Evolutionary conservation across 73 alveolate genomes (phyloP), one percentile per base, ranked within the genome.

Genomic region (Blepharisma japonicum): DNA sequence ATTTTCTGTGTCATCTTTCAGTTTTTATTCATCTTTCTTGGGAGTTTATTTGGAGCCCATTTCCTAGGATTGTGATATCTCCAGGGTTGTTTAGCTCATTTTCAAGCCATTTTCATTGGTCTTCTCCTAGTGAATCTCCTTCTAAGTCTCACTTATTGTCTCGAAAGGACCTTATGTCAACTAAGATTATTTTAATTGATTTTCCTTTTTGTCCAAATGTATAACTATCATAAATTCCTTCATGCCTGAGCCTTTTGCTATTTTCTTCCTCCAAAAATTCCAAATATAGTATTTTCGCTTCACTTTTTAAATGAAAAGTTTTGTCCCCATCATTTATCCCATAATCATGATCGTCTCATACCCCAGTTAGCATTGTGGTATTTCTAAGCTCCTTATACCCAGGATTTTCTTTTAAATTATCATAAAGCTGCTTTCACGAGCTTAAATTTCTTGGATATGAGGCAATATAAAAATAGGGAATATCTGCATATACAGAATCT

Each of bases 271-370:
- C 82, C 7, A 91, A 50, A 77, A 91, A 91, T 38, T 91, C 92
- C 7, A 91, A 68, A 68, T 55, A 91, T 6, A 85, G 25, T 74
- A 85, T 25, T 70, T 88, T 80, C 2, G 72, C 56, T 6, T 67
- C 42, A 32, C 81, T 53, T 56, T 91, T 91, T 9, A 56, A 42
- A 8, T 68, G 80, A 81, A 80, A 77, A 18, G 77, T 53, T 38
- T 27, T 68, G 42, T 91, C 95, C 55, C 90, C 89, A 56, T 91
- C 83, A 56, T 91, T 91, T 25, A 54, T 55, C 42, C 92, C 92
- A 61, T 68, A 85, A 55, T 89, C 96, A 78, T 89, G 96, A 66
- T 89, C 96, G 77, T 89, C 96, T 88, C 93, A 90, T 21, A 90
- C 87, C 61, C 96, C 96, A 32, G 85, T 83, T 1, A 87, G 71